Evolutionary conservation across 108 stramenopile genomes (phyloP).

Genomic region (Discostella stelligeroides): DNA sequence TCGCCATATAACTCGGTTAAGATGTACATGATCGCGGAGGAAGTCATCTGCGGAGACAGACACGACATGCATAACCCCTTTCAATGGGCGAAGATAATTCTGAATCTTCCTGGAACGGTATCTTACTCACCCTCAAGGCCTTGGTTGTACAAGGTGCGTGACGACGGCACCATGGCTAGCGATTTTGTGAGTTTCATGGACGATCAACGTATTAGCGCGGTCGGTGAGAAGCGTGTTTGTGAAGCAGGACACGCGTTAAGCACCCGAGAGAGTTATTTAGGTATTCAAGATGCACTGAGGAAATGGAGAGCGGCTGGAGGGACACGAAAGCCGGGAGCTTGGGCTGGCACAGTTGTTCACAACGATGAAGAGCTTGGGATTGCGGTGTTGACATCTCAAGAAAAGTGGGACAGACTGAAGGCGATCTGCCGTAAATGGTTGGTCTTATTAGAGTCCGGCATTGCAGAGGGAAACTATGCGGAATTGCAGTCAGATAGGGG

Average conservation of each 20-base stretch:
- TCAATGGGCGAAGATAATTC: slow-evolving; percentile 15
- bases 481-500: not conserved
- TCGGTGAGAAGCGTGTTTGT: slow-evolving; percentile 12
- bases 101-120: slow-evolving; percentile 30
- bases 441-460: slow-evolving; percentile 2
- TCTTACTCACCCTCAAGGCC: slow-evolving; percentile 15
- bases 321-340: slow-evolving; percentile 22
- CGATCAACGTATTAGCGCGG: slow-evolving; percentile 32
- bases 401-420: too few species aligned
- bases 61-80: too few species aligned
- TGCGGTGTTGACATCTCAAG: slow-evolving; percentile 12
- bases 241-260: slow-evolving; percentile 36
- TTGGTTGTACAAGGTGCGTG: slow-evolving; percentile 27
- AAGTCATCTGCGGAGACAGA: too few species aligned
- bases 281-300: too few species aligned
- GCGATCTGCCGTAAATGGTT: slow-evolving; percentile 19
- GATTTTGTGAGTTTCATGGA: slow-evolving; percentile 51
- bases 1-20: too few species aligned
- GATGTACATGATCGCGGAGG: too few species aligned
- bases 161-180: slow-evolving; percentile 19
- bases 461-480: not conserved
- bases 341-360: slow-evolving; percentile 38
- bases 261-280: too few species aligned
- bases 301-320: too few species aligned
- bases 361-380: slow-evolving; percentile 12